Evolutionary conservation across 192 early-diverging fungal genomes (phyloP), one percentile per base, ranked within the genome.

Genomic region (Rhizophagus clarus): DNA sequence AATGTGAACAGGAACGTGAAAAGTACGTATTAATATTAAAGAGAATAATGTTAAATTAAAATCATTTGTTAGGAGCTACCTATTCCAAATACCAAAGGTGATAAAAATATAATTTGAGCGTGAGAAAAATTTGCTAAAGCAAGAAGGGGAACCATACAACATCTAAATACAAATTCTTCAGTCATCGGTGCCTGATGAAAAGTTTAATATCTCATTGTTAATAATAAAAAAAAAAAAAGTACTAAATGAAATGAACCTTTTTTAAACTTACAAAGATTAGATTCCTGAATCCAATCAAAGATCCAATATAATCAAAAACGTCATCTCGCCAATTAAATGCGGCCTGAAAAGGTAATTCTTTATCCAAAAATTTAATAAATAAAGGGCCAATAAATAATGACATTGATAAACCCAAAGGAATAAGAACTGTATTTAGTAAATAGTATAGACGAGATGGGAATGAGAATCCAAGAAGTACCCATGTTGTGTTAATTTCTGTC

Each of bases 111-210:
- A 45, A 87, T 84, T 31, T 74, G 64, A 4, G 26, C 68, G 1
- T 47, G 31, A 0, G 86, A 82, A 72, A 84, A 81, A 3, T 85
- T 86, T 11, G 89, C 83, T 11, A 74, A 82, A 49, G 84, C 61
- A 12, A 88, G 67, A 1, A 92, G 72, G 10, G 90, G 82, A 3
- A 95, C 77, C 84, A 94, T 91, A 73, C 90, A 94, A 11, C 84
- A 85, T 73, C 95, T 83, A 80, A 96, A 96, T 29, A 94, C 87
- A 71, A 92, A 84, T 75, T 96, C 95, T 79, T 96, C 95, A 15
- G 89, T 85, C 2, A 90, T 51, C 11, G 94, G 94, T 7, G 88
- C 93, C 93, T 94, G 45, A 11, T 29, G 64, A 51, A 56, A 12
- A 76, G 40, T 49, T 49, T 31, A 20, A 69, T 9, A 61, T 74